A percentile compares a stretch with the other conserved stretches of the same genome.
phyloP scores from a whole-genome alignment of 192 early-diverging fungal genomes.

The Diversispora epigaea region DNA sequence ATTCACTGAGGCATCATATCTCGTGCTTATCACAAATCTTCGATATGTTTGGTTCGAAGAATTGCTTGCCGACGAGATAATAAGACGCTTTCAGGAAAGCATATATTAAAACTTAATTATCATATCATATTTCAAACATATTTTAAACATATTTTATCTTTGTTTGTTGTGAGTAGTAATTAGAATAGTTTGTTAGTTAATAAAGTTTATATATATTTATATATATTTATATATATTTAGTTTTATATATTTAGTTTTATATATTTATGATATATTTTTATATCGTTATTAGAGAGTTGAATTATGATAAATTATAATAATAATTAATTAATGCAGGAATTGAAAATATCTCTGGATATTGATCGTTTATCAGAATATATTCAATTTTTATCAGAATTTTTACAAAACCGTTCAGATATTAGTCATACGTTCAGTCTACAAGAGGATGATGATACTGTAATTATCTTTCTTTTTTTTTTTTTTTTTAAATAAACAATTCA shows the following conservation, averaged over 20 bases:
- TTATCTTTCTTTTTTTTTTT: too few species aligned
- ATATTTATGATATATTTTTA: too few species aligned
- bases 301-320: neutral
- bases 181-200: too few species aligned
- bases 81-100: slow-evolving; percentile 18
- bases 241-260: too few species aligned
- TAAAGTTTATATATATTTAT: too few species aligned
- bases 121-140: neutral
- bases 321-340: slow-evolving; percentile 3
- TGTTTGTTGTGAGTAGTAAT: neutral
- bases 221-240: too few species aligned
- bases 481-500: too few species aligned
- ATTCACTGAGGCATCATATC: slow-evolving; percentile 1
- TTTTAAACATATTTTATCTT: too few species aligned
- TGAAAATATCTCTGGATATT: neutral
- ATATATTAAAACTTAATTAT: neutral
- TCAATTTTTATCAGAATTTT: slow-evolving; percentile 22
- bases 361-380: slow-evolving; percentile 1
- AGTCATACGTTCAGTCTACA: neutral
- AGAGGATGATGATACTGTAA: neutral
- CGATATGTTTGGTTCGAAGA: slow-evolving; percentile 28
- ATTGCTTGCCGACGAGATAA: slow-evolving; percentile 19
- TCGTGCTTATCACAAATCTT: slow-evolving; percentile 15
- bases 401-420: neutral
- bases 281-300: too few species aligned